These are phyloP conservation scores for Fusarium lateritium DNA, from an alignment of 2,329 filamentous ascomycete species.

Conservation along the genomic window DNA sequence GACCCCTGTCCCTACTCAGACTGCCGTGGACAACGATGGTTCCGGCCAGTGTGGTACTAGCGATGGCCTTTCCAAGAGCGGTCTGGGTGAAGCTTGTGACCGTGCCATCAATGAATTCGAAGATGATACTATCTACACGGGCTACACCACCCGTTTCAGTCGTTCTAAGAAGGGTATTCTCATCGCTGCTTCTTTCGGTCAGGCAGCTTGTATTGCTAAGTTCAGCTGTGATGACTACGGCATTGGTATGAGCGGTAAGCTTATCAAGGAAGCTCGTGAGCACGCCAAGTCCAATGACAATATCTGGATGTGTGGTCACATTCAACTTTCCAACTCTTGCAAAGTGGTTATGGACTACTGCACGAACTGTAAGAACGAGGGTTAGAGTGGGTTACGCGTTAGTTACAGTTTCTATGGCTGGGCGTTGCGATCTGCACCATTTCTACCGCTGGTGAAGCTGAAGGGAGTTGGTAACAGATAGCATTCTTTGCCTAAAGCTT, in stretches of 20 bases:
- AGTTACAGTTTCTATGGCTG: no score
- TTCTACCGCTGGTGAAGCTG: no score
- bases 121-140: slow-evolving; percentile 18
- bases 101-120: slow-evolving; percentile 21
- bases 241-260: slow-evolving; percentile 22
- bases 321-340: slow-evolving; percentile 8
- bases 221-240: slow-evolving; percentile 34
- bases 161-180: slow-evolving; percentile 23
- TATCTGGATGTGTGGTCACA: slow-evolving; percentile 12
- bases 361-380: slow-evolving; percentile 1
- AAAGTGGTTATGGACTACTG: slow-evolving; percentile 15
- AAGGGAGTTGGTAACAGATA: no score
- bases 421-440: no score
- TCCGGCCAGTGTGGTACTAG: slow-evolving; percentile 21
- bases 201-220: slow-evolving; percentile 27
- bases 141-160: slow-evolving; percentile 19
- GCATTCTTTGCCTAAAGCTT: no score
- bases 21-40: slow-evolving; percentile 27
- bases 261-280: slow-evolving; percentile 20
- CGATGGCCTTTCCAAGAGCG: slow-evolving; percentile 19
- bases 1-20: slow-evolving; percentile 22
- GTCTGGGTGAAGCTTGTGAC: slow-evolving; percentile 18
- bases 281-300: slow-evolving; percentile 2
- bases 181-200: neutral
- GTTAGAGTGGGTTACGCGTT: neutral